Percentiles rank a stretch among this genome's conserved stretches.
phyloP scores from a whole-genome alignment of 768 basidiomycete genomes.

The Rhizopogon sp. region DNA sequence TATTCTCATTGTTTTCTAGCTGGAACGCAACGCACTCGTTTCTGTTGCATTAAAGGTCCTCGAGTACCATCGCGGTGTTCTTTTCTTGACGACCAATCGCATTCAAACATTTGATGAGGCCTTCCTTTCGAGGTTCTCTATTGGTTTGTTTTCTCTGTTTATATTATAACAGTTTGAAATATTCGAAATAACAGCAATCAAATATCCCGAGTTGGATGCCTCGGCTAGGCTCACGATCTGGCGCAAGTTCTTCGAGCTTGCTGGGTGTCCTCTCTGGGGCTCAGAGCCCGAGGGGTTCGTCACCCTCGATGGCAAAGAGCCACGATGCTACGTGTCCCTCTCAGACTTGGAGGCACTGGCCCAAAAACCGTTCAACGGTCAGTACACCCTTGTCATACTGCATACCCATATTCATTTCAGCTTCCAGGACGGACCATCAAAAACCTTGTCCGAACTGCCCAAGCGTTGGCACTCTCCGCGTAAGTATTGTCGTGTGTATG shows the following conservation, averaged over 20 bases:
- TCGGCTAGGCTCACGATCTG: slow-evolving; percentile 16
- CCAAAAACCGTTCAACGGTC: slow-evolving; percentile 23
- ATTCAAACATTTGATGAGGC: slow-evolving; percentile 52
- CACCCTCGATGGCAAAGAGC: slow-evolving; percentile 2
- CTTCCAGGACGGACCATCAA: slow-evolving; percentile 22
- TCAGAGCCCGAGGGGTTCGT: slow-evolving; percentile 2
- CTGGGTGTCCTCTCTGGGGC: slow-evolving; percentile 6
- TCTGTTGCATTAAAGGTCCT: slow-evolving; percentile 61
- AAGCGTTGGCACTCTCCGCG: slow-evolving; percentile 20
- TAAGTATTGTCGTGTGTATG: slow-evolving; percentile 4
- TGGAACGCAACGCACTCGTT: slow-evolving; percentile 67
- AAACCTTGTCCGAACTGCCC: slow-evolving; percentile 27
- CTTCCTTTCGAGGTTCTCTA: slow-evolving; percentile 39
- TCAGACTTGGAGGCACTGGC: slow-evolving; percentile 19
- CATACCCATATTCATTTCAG: background rate
- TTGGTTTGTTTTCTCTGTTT: slow-evolving; percentile 24
- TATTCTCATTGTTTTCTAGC: slow-evolving; percentile 1
- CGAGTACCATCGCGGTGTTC: slow-evolving; percentile 56
- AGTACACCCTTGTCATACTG: background rate
- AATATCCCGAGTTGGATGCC: slow-evolving; percentile 20
- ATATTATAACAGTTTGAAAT: background rate
- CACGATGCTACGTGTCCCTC: slow-evolving; percentile 1
- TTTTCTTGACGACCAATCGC: slow-evolving; percentile 48
- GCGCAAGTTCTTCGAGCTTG: slow-evolving; percentile 21
- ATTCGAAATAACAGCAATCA: slow-evolving; percentile 11